Percentiles rank a stretch among this genome's conserved stretches.
These are phyloP conservation scores for Phytophthora cajani DNA, from an alignment of 352 stramenopile genomes.

Conservation along the genomic window DNA sequence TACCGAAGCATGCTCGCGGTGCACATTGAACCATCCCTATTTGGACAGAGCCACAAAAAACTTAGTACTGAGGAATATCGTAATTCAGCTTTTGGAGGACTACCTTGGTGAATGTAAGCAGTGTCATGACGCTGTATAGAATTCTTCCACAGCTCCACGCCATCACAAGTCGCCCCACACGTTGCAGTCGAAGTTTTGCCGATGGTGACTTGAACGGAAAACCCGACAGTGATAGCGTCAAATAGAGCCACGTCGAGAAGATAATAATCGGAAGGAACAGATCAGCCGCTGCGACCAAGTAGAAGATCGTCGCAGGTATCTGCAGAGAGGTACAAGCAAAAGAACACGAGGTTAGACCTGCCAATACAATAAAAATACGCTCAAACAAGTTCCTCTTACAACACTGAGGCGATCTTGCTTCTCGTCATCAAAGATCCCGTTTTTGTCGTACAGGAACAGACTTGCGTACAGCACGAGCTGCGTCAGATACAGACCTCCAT, in stretches of 20 bases:
- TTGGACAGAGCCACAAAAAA: background rate
- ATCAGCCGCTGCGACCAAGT: conserved; percentile 84
- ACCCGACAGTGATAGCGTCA: conserved; percentile 87
- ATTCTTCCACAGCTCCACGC: conserved; percentile 88
- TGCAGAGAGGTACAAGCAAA: conserved; percentile 17
- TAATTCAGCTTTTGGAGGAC: background rate
- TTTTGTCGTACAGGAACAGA: conserved; percentile 87
- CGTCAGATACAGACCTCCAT: conserved; percentile 86
- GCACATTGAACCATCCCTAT: conserved; percentile 87
- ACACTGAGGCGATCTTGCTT: conserved; percentile 75
- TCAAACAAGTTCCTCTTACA: conserved; percentile 35
- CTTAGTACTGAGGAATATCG: background rate
- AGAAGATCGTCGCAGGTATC: conserved; percentile 84
- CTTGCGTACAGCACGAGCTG: conserved; percentile 91
- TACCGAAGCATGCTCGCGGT: conserved; percentile 74
- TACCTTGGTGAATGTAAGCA: conserved; percentile 89
- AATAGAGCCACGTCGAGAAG: conserved; percentile 89
- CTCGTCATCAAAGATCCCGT: conserved; percentile 83
- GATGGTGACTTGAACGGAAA: conserved; percentile 87
- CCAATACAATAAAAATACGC: background rate
- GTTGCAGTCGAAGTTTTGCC: conserved; percentile 58
- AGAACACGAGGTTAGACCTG: background rate
- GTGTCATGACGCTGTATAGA: conserved; percentile 87
- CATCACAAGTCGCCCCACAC: conserved; percentile 71
- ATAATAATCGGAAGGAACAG: conserved; percentile 91